Evolutionary conservation across 768 basidiomycete species (phyloP), one percentile per base, ranked within the genome.

Genomic region (Gloeophyllum trabeum): DNA sequence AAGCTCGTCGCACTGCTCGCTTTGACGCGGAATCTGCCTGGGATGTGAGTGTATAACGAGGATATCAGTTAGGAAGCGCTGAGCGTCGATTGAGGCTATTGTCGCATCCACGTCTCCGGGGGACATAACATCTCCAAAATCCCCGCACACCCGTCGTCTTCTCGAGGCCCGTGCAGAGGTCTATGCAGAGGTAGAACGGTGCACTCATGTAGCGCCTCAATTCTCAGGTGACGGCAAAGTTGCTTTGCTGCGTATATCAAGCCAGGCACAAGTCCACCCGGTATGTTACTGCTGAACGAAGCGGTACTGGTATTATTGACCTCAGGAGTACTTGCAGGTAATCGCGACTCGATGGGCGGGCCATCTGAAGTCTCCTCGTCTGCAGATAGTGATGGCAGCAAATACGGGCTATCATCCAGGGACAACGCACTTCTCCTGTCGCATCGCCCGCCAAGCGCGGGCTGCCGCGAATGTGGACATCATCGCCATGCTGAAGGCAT

Each of bases 281-380:
- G 53, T 56, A 26, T 35, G 47, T n/a, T n/a, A n/a, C n/a, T n/a
- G n/a, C n/a, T n/a, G n/a, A n/a, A n/a, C n/a, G n/a, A n/a, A n/a
- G n/a, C n/a, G n/a, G n/a, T n/a, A n/a, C n/a, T n/a, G n/a, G n/a
- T n/a, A n/a, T n/a, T n/a, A n/a, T n/a, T n/a, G n/a, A n/a, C n/a
- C n/a, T n/a, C n/a, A n/a, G n/a, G n/a, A n/a, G n/a, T n/a, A n/a
- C n/a, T n/a, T n/a, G 35, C 61, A 69, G 34, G 63, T 71, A 4
- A 65, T 71, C 20, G 69, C 67, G 5, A 71, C 68, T 0, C 54
- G 68, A 24, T 71, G 70, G 70, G 60, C 66, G 0, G 63, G 64
- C 3, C 55, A 50, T 45, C 59, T 56, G 45, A 66, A 48, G 46
- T 61, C 49, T 24, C 48, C 39, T 54, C 62, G 50, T 53, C 60